Conservation (phyloP, 2,329 filamentous ascomycete species). For the Colletotrichum eremochloae region DNA sequence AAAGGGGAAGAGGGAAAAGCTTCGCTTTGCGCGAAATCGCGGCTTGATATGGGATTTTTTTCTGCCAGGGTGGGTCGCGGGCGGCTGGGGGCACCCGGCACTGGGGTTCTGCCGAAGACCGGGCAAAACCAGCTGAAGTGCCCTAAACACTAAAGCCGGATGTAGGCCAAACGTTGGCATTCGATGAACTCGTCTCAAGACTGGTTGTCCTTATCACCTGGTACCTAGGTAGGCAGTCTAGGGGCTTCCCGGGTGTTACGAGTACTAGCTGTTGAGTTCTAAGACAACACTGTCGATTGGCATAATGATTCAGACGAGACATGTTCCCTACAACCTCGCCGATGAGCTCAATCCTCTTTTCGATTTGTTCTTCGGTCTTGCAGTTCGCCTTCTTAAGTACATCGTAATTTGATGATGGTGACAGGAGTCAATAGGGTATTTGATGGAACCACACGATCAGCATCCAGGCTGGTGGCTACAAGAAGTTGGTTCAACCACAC, state of each 20-base stretch:
- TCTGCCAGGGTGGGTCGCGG: background rate
- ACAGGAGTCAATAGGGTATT: background rate
- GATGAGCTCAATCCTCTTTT: background rate
- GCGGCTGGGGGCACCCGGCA: background rate
- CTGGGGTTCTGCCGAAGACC: background rate
- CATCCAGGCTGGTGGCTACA: background rate
- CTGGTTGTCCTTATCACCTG: background rate
- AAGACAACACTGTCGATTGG: no score
- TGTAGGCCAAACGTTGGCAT: slow-evolving; percentile 14
- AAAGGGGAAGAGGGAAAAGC: slow-evolving; percentile 37
- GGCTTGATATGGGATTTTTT: slow-evolving; percentile 34
- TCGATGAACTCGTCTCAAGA: slow-evolving; percentile 4
- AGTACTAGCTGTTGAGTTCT: background rate
- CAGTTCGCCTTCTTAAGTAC: background rate
- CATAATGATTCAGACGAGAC: background rate
- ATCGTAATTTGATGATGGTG: background rate
- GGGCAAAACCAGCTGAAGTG: slow-evolving; percentile 3
- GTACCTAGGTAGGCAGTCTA: no score
- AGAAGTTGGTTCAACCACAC: background rate
- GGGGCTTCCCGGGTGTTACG: background rate
- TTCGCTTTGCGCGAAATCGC: slow-evolving; percentile 37
- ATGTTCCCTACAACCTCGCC: background rate
- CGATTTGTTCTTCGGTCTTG: background rate
- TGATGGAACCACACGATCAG: background rate
- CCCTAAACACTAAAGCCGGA: background rate